Percentiles rank a stretch among this genome's conserved stretches.
Conservation (phyloP, 2,329 filamentous ascomycete species). For the Fusarium compactum region DNA sequence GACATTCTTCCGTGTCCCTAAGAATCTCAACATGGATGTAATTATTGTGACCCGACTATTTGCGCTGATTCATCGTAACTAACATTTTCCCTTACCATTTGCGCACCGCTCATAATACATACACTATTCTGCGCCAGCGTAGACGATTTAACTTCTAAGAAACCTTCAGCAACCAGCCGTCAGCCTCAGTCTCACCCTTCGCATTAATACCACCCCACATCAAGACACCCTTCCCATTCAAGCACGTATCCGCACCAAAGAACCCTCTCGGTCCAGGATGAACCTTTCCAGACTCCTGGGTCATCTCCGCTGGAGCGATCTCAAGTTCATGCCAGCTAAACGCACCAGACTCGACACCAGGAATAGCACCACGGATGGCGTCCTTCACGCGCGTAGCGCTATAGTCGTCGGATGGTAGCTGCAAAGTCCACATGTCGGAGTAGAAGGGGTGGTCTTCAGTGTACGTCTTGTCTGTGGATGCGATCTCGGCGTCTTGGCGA, state of each 20-base stretch:
- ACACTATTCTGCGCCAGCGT: background rate
- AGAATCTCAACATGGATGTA: too few relatives aligned
- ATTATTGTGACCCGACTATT: background rate
- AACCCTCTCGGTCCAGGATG: slow-evolving; percentile 38
- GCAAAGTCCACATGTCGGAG: slow-evolving; percentile 41
- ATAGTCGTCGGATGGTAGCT: slow-evolving; percentile 21
- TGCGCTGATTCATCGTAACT: background rate
- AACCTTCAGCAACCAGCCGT: slow-evolving; percentile 39
- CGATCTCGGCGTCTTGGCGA: slow-evolving; percentile 20
- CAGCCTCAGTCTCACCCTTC: slow-evolving; percentile 39
- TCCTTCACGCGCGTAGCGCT: slow-evolving; percentile 35
- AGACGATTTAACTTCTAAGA: background rate
- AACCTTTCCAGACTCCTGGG: slow-evolving; percentile 32
- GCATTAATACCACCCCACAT: slow-evolving; percentile 42
- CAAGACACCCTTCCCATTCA: slow-evolving; percentile 26
- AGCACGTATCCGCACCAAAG: slow-evolving; percentile 35
- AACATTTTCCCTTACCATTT: too few relatives aligned
- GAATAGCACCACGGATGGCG: slow-evolving; percentile 21
- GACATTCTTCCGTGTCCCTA: too few relatives aligned
- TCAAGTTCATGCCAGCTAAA: slow-evolving; percentile 42
- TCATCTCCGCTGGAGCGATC: slow-evolving; percentile 34
- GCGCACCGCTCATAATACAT: background rate
- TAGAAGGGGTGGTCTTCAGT: slow-evolving; percentile 30
- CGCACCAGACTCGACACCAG: slow-evolving; percentile 23
- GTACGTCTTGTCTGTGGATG: slow-evolving; percentile 8